Conservation (phyloP, 2,329 filamentous ascomycete species). For the Geosmithia morbida region DNA sequence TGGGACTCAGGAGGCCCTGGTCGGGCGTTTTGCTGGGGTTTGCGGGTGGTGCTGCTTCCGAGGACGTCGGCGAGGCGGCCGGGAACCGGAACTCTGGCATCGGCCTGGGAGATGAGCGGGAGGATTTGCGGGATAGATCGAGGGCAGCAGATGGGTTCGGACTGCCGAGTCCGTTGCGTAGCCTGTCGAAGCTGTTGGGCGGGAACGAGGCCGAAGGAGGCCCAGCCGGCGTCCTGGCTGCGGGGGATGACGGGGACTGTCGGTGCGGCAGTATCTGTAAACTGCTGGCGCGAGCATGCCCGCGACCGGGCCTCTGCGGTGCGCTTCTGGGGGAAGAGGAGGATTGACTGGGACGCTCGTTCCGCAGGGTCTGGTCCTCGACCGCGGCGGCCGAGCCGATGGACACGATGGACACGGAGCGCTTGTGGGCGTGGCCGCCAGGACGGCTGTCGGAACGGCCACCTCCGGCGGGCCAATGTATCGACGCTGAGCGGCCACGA, state of each 20-base stretch:
- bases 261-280: conserved; percentile 46
- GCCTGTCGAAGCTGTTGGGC: conserved; percentile 28
- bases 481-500: conserved; percentile 25
- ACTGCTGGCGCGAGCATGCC: conserved; percentile 68
- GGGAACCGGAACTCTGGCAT: conserved; percentile 46
- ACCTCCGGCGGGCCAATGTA: conserved; percentile 27
- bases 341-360: conserved; percentile 15
- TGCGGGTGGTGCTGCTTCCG: conserved; percentile 10
- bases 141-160: conserved; percentile 21
- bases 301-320: conserved; percentile 38
- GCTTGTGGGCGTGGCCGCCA: conserved; percentile 47
- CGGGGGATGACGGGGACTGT: conserved; percentile 21
- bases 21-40: conserved; percentile 14
- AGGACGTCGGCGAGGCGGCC: conserved; percentile 25
- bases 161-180: conserved; percentile 19
- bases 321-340: conserved; percentile 10
- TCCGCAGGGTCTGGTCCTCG: conserved; percentile 29
- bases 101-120: conserved; percentile 23
- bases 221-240: conserved; percentile 14
- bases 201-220: conserved; percentile 28
- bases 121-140: conserved; percentile 20
- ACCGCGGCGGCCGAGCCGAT: conserved; percentile 43
- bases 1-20: conserved; percentile 26
- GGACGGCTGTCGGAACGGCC: conserved; percentile 13
- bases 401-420: conserved; percentile 72